Conservation (phyloP, 176 grass and related monocot species). For the Elaeis guineensis region DNA sequence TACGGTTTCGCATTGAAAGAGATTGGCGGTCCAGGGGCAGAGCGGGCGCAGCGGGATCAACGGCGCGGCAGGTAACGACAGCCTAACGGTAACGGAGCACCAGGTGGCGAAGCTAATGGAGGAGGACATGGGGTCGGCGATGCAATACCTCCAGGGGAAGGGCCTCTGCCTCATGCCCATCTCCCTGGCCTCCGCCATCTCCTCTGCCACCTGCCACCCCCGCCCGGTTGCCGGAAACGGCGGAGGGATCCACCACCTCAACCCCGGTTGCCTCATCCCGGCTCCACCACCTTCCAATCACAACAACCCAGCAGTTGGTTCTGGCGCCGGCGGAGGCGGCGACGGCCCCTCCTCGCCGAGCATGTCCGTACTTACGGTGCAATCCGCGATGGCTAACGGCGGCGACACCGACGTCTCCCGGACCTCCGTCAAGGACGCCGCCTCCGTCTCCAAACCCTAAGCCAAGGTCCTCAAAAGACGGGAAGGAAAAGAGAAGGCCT, state of each 20-base stretch:
- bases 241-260: neutral
- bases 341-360: slow-evolving; percentile 17
- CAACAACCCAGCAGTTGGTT: too few relatives aligned
- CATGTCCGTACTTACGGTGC: slow-evolving; percentile 25
- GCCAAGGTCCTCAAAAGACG: neutral
- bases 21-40: neutral
- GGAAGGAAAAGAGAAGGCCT: neutral
- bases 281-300: neutral
- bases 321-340: neutral
- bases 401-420: neutral
- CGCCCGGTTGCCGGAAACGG: neutral
- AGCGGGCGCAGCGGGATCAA: slow-evolving; percentile 12
- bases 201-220: neutral
- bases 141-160: slow-evolving; percentile 81
- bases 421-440: slow-evolving; percentile 7
- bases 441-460: slow-evolving; percentile 10
- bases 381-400: slow-evolving; percentile 28
- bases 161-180: neutral
- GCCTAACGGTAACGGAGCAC: slow-evolving; percentile 61
- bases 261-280: slow-evolving; percentile 6
- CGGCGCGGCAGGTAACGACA: slow-evolving; percentile 29
- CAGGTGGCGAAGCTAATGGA: slow-evolving; percentile 92
- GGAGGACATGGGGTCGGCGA: slow-evolving; percentile 86
- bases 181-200: too few relatives aligned
- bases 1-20: too few relatives aligned